phyloP scores from a whole-genome alignment of 1,284 basidiomycete genomes.

The Melanopsichium pennsylvanicum region DNA sequence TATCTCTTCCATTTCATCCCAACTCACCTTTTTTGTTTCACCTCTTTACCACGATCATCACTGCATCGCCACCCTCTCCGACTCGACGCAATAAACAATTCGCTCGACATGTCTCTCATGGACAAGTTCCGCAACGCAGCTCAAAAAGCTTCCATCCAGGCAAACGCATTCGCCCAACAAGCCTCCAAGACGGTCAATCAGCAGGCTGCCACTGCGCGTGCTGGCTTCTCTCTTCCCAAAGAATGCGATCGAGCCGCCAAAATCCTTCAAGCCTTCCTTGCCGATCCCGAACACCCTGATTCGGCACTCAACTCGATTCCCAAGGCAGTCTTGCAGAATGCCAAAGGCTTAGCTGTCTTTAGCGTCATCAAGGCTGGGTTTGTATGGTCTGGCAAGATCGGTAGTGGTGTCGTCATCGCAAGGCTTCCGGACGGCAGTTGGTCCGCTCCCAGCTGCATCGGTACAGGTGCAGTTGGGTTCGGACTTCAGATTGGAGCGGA shows the following conservation, averaged over 20 bases:
- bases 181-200: slow-evolving; percentile 50
- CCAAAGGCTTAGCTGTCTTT: slow-evolving; percentile 87
- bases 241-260: slow-evolving; percentile 80
- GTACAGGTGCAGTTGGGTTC: slow-evolving; percentile 88
- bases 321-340: slow-evolving; percentile 87
- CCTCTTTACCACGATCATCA: neutral
- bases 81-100: neutral
- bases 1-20: no score
- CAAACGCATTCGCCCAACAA: slow-evolving; percentile 60
- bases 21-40: no score
- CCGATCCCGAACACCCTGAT: slow-evolving; percentile 85
- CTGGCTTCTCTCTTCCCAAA: slow-evolving; percentile 62
- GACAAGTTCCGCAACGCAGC: slow-evolving; percentile 82
- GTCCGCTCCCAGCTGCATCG: slow-evolving; percentile 96
- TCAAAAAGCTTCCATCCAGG: slow-evolving; percentile 74
- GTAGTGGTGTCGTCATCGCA: slow-evolving; percentile 91
- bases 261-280: slow-evolving; percentile 87
- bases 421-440: slow-evolving; percentile 94
- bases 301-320: slow-evolving; percentile 94
- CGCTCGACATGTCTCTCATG: slow-evolving; percentile 70
- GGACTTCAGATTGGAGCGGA: slow-evolving; percentile 84
- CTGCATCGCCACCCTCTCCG: neutral
- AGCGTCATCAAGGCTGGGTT: slow-evolving; percentile 86
- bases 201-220: slow-evolving; percentile 54
- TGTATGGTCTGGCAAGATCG: slow-evolving; percentile 94